Evolutionary conservation across 257 asterid genomes (phyloP).

Genomic region (Leptodermis oblonga): DNA sequence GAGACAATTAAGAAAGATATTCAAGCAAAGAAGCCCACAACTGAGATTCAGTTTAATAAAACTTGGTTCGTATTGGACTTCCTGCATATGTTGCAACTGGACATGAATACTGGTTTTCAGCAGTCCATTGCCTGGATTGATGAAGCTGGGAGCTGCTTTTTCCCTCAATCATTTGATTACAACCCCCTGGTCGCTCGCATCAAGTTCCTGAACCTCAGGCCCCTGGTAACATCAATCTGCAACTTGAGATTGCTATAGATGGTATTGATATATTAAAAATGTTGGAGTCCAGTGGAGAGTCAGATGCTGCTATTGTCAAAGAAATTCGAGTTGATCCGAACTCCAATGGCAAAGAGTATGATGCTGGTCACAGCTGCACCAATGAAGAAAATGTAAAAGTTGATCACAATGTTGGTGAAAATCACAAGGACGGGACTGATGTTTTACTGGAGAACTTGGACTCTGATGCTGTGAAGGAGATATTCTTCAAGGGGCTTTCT

Average conservation of each 20-base stretch:
- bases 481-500: conserved; percentile 45
- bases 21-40: conserved; percentile 44
- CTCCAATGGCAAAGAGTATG: conserved; percentile 28
- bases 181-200: conserved; percentile 18
- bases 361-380: conserved; percentile 34
- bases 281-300: conserved; percentile 67
- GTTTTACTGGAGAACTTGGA: conserved; percentile 25
- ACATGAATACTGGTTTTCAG: conserved; percentile 54
- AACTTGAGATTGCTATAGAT: conserved; percentile 65
- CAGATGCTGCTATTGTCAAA: conserved; percentile 48
- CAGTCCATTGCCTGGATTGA: conserved; percentile 91
- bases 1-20: conserved; percentile 47
- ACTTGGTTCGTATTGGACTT: conserved; percentile 53
- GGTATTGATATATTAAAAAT: conserved; percentile 43
- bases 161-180: conserved; percentile 56
- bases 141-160: conserved; percentile 67
- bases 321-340: conserved; percentile 30
- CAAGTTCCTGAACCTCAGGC: conserved; percentile 32
- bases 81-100: conserved; percentile 61
- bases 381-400: conserved; percentile 27
- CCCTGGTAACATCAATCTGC: conserved; percentile 50
- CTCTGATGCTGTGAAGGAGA: conserved; percentile 35
- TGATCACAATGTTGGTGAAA: conserved; percentile 30
- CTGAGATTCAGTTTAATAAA: conserved; percentile 55
- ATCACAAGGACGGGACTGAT: conserved; percentile 24